Evolutionary conservation across 2,329 filamentous ascomycete species (phyloP), one percentile per base, ranked within the genome.

Genomic region (Pseudogymnoascus sp.): DNA sequence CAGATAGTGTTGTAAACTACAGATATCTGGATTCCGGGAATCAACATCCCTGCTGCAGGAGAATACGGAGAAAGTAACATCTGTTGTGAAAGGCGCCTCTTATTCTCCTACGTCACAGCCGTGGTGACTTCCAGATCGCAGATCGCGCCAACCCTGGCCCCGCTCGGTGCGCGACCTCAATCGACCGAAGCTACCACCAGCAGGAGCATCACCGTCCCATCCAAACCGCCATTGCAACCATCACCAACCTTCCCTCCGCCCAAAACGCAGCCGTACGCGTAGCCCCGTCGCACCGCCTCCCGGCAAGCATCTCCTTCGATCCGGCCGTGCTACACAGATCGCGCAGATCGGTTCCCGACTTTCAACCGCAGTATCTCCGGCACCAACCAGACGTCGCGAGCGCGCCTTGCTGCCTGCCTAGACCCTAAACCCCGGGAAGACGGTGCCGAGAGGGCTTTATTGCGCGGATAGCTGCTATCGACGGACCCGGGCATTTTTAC

Each of bases 311-410:
- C n/a, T 27, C 7, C 21, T 55, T n/a, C 9, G 18, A 15, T 55
- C 48, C 48, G 27, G 48, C 15, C 21, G 48, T 55, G 29, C 48
- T 21, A 55, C 48, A 55, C 48, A 33, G 48, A 33, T 55, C 48
- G 48, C 48, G 48, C 48, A 8, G 29, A 55, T 55, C 48, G 29
- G 48, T 13, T 55, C 48, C 48, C 48, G 48, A 55, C 48, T 12
- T 35, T 13, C 48, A 21, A 18, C 48, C 48, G 29, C 48, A 21
- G 29, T 21, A 15, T 33, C 2, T n/a, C 48, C 29, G 3, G 5
- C 48, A 35, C 48, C 48, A 55, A 35, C 48, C 48, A 55, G 29
- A 55, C 48, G 29, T 10, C 29, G 29, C 10, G 29, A 21, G 27
- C 27, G 35, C 48, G 48, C 33, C n/a, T 4, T 27, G 4, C 6